A percentile compares a stretch with the other conserved stretches of the same genome.
Conservation (phyloP, 2,329 filamentous ascomycete genomes). For the Elsinoe australis region DNA sequence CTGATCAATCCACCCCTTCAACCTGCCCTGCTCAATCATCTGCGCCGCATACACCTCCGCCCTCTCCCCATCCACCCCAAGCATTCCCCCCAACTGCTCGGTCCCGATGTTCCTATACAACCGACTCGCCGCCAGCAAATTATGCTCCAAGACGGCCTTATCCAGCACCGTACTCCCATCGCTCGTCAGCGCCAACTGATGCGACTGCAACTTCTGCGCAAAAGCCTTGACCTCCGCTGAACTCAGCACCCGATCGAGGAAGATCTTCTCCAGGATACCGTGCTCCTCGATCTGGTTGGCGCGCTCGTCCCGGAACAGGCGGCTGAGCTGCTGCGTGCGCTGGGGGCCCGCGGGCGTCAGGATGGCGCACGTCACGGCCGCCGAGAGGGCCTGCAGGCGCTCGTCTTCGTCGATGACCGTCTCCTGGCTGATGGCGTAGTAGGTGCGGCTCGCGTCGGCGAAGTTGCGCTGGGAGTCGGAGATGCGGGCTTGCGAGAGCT, state of each 20-base stretch:
- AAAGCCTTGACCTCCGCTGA: constrained; percentile 82
- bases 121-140: constrained; percentile 72
- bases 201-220: constrained; percentile 67
- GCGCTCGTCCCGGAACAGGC: constrained; percentile 90
- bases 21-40: constrained; percentile 91
- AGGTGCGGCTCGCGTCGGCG: constrained; percentile 76
- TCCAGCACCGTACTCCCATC: constrained; percentile 90
- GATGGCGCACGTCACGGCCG: constrained; percentile 86
- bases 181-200: constrained; percentile 82
- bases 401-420: constrained; percentile 76
- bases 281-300: constrained; percentile 68
- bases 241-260: constrained; percentile 75
- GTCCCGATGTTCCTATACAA: constrained; percentile 46
- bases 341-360: constrained; percentile 84
- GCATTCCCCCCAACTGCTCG: constrained; percentile 64
- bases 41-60: constrained; percentile 86
- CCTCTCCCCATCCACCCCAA: constrained; percentile 70
- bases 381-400: constrained; percentile 71
- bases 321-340: constrained; percentile 69
- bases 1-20: constrained; percentile 88
- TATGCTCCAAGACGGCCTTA: constrained; percentile 92
- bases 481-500: constrained; percentile 86
- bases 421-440: constrained; percentile 78
- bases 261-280: constrained; percentile 93
- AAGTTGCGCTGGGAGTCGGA: constrained; percentile 86